Evolutionary conservation across 345 rosid species (phyloP).

Genomic region (Nephelium lappaceum): DNA sequence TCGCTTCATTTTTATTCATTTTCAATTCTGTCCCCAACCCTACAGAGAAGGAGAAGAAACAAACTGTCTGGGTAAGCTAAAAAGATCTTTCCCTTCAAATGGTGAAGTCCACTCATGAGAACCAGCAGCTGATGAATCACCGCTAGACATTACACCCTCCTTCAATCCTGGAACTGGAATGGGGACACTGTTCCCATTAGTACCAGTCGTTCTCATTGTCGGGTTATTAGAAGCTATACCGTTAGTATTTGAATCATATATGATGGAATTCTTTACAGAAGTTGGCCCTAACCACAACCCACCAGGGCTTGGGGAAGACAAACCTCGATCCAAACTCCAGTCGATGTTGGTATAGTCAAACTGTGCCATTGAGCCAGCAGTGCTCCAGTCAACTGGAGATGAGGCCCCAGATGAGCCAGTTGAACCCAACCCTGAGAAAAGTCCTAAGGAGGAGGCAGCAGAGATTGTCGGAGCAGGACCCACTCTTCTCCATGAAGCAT

Average conservation of each 20-base stretch:
- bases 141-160: constrained; percentile 35
- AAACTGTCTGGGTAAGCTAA: constrained; percentile 84
- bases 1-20: constrained; percentile 39
- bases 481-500: constrained; percentile 54
- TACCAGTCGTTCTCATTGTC: constrained; percentile 40
- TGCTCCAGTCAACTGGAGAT: constrained; percentile 76
- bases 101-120: constrained; percentile 89
- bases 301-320: constrained; percentile 39
- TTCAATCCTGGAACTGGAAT: constrained; percentile 48
- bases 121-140: constrained; percentile 47
- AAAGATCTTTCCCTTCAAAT: constrained; percentile 86
- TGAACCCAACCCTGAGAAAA: constrained; percentile 69
- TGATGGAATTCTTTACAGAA: constrained; percentile 32
- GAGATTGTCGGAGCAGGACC: constrained; percentile 56
- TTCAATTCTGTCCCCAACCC: constrained; percentile 36
- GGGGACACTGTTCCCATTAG: constrained; percentile 41
- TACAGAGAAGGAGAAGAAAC: constrained; percentile 81
- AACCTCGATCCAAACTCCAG: constrained; percentile 76
- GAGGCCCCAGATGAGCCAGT: constrained; percentile 58
- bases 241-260: constrained; percentile 42
- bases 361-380: constrained; percentile 54
- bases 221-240: constrained; percentile 41
- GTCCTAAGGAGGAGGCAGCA: constrained; percentile 81
- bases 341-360: constrained; percentile 70
- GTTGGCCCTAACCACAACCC: constrained; percentile 48